These are phyloP conservation scores for Kluyveromyces aestuarii DNA, from an alignment of 805 yeast genomes.

Conservation along the genomic window DNA sequence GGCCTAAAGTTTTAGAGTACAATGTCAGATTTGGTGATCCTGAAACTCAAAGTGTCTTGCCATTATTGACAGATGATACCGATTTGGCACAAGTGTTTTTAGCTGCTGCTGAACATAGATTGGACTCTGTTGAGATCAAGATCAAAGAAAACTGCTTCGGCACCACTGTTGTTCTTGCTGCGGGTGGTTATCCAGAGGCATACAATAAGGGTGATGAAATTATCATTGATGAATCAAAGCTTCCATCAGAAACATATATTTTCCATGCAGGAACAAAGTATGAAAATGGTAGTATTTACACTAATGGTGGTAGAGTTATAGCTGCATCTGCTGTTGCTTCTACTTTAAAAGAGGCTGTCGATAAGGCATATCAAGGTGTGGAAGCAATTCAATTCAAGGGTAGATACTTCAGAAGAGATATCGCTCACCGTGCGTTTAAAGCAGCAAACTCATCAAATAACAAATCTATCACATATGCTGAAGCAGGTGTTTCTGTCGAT, in stretches of 20 bases:
- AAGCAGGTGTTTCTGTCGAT: conserved; percentile 96
- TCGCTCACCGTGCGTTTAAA: conserved; percentile 93
- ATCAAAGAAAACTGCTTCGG: conserved; percentile 52
- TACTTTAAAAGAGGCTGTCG: conserved; percentile 71
- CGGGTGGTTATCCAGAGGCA: conserved; percentile 91
- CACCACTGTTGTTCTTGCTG: conserved; percentile 92
- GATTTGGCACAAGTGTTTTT: conserved; percentile 88
- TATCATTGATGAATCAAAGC: conserved; percentile 32
- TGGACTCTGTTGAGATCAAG: conserved; percentile 66
- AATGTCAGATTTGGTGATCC: conserved; percentile 99
- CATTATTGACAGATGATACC: conserved; percentile 71
- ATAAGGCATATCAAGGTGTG: conserved; percentile 79
- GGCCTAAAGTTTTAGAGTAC: conserved; percentile 94
- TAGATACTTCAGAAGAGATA: conserved; percentile 83
- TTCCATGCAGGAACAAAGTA: conserved; percentile 94
- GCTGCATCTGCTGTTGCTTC: conserved; percentile 84
- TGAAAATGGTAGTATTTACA: conserved; percentile 49
- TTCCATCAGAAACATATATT: conserved; percentile 44
- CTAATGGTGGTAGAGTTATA: conserved; percentile 95
- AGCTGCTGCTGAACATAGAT: conserved; percentile 90
- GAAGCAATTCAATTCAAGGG: conserved; percentile 60
- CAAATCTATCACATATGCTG: conserved; percentile 71
- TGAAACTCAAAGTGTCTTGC: conserved; percentile 94
- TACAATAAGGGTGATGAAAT: conserved; percentile 84
- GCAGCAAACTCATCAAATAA: conserved; percentile 14